phyloP scores from a whole-genome alignment of 2,329 filamentous ascomycete genomes.

The Colletotrichum sp. region DNA sequence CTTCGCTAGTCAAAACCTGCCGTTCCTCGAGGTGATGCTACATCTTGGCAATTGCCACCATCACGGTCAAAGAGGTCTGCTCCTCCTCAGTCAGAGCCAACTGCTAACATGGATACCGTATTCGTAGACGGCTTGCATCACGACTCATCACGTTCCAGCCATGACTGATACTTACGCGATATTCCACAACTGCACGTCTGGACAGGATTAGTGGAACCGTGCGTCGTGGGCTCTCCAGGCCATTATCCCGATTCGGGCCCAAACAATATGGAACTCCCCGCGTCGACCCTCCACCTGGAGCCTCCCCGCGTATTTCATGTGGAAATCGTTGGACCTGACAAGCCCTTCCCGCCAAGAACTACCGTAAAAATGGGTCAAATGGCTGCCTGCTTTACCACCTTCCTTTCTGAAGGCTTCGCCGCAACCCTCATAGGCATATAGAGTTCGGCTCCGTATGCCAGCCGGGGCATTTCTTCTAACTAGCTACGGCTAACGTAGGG shows the following conservation, averaged over 20 bases:
- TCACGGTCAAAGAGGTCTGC: background rate
- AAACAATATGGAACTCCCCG: background rate
- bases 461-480: background rate
- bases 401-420: background rate
- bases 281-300: background rate
- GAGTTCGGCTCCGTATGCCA: background rate
- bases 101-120: background rate
- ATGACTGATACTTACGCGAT: background rate
- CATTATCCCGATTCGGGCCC: background rate
- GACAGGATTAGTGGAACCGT: background rate
- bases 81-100: background rate
- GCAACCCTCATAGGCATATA: background rate
- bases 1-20: background rate
- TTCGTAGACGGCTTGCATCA: background rate
- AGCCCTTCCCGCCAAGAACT: constrained; percentile 8
- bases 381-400: background rate
- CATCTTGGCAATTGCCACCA: background rate
- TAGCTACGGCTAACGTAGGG: background rate
- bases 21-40: background rate
- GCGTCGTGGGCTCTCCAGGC: background rate
- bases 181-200: background rate
- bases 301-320: background rate
- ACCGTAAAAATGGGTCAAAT: background rate
- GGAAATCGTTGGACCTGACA: background rate
- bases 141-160: background rate